Percentiles rank a stretch among this genome's conserved stretches.
phyloP scores from a whole-genome alignment of 352 stramenopile species.

The Globisporangium yorkense region DNA sequence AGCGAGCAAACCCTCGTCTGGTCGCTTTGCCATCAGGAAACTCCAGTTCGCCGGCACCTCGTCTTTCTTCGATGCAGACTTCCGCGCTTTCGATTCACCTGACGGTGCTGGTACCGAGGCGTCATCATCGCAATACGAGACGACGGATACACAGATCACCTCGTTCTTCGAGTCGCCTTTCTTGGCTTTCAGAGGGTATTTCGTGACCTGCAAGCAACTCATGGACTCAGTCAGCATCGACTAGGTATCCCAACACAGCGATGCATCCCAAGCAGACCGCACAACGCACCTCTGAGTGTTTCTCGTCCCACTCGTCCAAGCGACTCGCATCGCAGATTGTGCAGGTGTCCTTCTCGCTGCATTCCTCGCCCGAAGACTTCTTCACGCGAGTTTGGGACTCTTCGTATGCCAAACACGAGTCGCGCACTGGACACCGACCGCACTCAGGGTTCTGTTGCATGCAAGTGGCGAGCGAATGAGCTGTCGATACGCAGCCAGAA shows the following conservation, averaged over 20 bases:
- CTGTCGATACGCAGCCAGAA: background rate
- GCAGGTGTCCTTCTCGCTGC: slow-evolving; percentile 17
- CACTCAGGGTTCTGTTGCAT: slow-evolving; percentile 62
- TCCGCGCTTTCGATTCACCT: slow-evolving; percentile 1
- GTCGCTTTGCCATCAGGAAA: slow-evolving; percentile 78
- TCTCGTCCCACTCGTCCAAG: slow-evolving; percentile 44
- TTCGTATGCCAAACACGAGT: slow-evolving; percentile 67
- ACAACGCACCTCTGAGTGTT: slow-evolving; percentile 8
- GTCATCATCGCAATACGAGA: slow-evolving; percentile 32
- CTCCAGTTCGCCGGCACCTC: slow-evolving; percentile 31
- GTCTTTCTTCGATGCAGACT: slow-evolving; percentile 5
- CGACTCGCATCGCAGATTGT: slow-evolving; percentile 64
- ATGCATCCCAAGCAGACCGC: background rate
- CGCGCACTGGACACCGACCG: slow-evolving; percentile 52
- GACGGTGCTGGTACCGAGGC: background rate
- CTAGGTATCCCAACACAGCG: background rate
- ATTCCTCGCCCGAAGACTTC: slow-evolving; percentile 4
- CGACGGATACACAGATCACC: slow-evolving; percentile 63
- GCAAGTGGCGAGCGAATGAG: background rate
- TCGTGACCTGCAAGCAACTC: slow-evolving; percentile 38
- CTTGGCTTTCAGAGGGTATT: slow-evolving; percentile 78
- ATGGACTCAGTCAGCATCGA: background rate
- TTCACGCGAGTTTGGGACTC: slow-evolving; percentile 17
- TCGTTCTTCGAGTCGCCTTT: slow-evolving; percentile 78
- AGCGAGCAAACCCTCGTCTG: slow-evolving; percentile 63